phyloP scores from a whole-genome alignment of 108 stramenopile genomes.

The Fragilariopsis cylindrus region DNA sequence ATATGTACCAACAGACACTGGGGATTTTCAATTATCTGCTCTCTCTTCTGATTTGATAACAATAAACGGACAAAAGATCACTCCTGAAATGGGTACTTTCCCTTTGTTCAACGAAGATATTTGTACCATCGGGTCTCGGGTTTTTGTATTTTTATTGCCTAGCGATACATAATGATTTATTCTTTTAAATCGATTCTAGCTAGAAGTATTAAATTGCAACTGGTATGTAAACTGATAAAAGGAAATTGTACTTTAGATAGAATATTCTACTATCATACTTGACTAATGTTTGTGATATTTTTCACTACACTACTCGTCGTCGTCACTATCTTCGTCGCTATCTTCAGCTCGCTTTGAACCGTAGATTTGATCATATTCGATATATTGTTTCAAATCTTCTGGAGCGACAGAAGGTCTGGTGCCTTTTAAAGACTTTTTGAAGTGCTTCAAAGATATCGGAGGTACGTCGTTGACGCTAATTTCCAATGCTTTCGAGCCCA shows the following conservation, averaged over 20 bases:
- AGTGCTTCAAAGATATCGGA: slow-evolving; percentile 89
- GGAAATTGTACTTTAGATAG: too few species aligned
- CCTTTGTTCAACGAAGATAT: slow-evolving; percentile 74
- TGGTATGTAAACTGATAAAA: too few species aligned
- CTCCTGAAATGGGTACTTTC: slow-evolving; percentile 64
- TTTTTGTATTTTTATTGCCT: slow-evolving; percentile 70
- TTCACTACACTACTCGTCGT: slow-evolving; percentile 37
- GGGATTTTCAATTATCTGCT: slow-evolving; percentile 68
- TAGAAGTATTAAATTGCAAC: too few species aligned
- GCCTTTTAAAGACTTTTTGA: slow-evolving; percentile 67
- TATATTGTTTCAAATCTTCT: slow-evolving; percentile 73
- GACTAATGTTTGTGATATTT: too few species aligned
- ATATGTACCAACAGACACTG: slow-evolving; percentile 42
- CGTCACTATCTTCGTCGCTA: slow-evolving; percentile 45
- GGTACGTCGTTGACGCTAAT: slow-evolving; percentile 80
- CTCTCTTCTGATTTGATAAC: slow-evolving; percentile 79
- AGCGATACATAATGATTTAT: slow-evolving; percentile 16
- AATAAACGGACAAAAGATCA: slow-evolving; percentile 74
- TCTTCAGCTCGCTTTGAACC: slow-evolving; percentile 56
- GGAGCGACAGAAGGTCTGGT: slow-evolving; percentile 89
- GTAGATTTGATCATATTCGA: slow-evolving; percentile 77
- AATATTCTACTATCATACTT: too few species aligned
- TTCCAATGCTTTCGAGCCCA: slow-evolving; percentile 65
- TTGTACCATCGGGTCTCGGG: slow-evolving; percentile 80
- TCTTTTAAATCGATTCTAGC: too few species aligned